Base-by-base conservation (phyloP, 1,284 basidiomycete species). In the Heliocybe sulcata region DNA sequence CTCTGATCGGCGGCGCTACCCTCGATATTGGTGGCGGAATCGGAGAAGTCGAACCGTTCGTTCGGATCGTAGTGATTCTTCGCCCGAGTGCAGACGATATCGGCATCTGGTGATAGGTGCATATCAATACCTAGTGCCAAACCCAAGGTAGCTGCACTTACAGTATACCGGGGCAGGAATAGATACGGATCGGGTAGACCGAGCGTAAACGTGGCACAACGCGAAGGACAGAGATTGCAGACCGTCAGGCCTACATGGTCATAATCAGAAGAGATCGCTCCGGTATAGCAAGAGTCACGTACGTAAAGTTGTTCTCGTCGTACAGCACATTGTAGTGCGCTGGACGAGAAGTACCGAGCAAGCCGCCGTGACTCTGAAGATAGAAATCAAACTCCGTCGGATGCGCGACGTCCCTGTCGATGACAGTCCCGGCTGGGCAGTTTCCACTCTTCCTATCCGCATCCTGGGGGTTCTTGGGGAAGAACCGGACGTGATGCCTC, bases 161-260 rank as follows among this genome's bases (percentile, higher is more conserved):
- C 89, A 92, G 61, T 91, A 92, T 0, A 91, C 87, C 0, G 90
- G 90, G 0, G 90, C 90, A 0, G 89, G 88, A 54, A 92, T 89
- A 0, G 89, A 91, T 0, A 93, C 90, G 0, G 88, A 89, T 42
- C 91, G 82, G 0, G 90, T 92, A 12, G 87, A 83, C 1, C 90
- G 78, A 0, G 88, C 88, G 63, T 92, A 93, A 10, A 91, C 84
- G 60, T 91, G 90, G 63, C 87, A 91, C 0, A 92, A 69, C 1
- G 87, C 81, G 60, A 87, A 92, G 0, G 88, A 84, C 1, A 92
- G 67, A 1, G 80, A 76, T 59, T 90, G 88, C 10, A 90, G 64
- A 45, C 77, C 75, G 63, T 90, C 86, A 14, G 85, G 74, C 22
- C 83, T 87, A 60, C 53, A 45, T 54, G 61, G 26, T 54, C 42